Evolutionary conservation across 1,284 basidiomycete genomes (phyloP), one percentile per base, ranked within the genome.

Genomic region (Rhizoctonia solani): DNA sequence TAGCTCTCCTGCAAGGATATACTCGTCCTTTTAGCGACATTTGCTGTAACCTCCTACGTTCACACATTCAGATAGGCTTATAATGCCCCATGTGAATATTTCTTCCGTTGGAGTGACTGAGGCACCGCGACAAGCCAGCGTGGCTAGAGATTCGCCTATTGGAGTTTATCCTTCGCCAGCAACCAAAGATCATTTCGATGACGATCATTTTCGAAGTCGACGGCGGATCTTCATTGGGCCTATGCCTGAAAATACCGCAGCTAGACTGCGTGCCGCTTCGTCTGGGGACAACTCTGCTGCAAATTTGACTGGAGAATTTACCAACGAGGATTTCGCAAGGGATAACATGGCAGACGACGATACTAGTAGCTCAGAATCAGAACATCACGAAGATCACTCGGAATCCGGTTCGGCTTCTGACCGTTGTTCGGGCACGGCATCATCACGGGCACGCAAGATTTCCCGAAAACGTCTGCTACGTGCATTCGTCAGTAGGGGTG

Each of bases 221-320:
- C 66, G 69, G 29, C 72, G 75, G 13, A 65, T 74, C 23, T 76
- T 76, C 66, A 77, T 89, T 61, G 87, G 87, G 0, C 85, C 87
- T 1, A 81, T 89, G 79, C 88, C 86, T 13, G 82, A 86, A 72
- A 83, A 80, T 59, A 78, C 83, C 54, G 74, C 83, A 37, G 74
- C 77, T 13, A n/a, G 59, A 32, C 59, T 65, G 5, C 49, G 34
- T 30, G 59, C 25, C 3, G 49, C 49, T 23, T 52, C 59, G 4
- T 42, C 59, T 27, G 49, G 37, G 27, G n/a, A 32, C 19, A 41
- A 42, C 37, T 37, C 29, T 11, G 37, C 34, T 9, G 23, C 34
- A 1, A 42, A 29, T n/a, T 37, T 37, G n/a, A 37, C 21, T 21
- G 39, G 47, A 11, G 58, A 50, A 23, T 61, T 61, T 39, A 9